These are phyloP conservation scores for Tylopilus sp. DNA, from an alignment of 1,284 basidiomycete genomes.

Conservation along the genomic window DNA sequence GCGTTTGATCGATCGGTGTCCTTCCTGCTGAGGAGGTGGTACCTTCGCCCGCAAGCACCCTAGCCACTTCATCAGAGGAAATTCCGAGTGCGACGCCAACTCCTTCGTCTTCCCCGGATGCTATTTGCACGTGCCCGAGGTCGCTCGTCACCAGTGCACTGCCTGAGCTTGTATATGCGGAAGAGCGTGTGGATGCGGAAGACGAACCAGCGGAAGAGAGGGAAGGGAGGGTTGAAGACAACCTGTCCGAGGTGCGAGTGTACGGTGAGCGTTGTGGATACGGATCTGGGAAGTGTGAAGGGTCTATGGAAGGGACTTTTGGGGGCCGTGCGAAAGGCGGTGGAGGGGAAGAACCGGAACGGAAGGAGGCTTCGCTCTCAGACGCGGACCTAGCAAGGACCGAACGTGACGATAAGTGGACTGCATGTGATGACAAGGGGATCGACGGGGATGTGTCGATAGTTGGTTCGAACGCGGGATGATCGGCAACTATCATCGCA, in stretches of 20 bases:
- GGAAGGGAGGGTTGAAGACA: conserved; percentile 46
- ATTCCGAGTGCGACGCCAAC: conserved; percentile 51
- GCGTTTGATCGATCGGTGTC: conserved; percentile 51
- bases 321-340: conserved; percentile 45
- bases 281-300: conserved; percentile 56
- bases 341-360: conserved; percentile 38
- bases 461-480: conserved; percentile 7
- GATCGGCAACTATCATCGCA: conserved; percentile 24
- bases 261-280: conserved; percentile 37
- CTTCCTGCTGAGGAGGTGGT: conserved; percentile 40
- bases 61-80: conserved; percentile 59
- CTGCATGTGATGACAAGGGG: conserved; percentile 16
- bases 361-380: conserved; percentile 38
- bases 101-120: conserved; percentile 56
- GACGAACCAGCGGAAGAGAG: conserved; percentile 67
- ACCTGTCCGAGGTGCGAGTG: conserved; percentile 34
- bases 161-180: conserved; percentile 68
- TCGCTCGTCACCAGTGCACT: conserved; percentile 57
- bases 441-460: conserved; percentile 5
- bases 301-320: conserved; percentile 49
- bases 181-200: conserved; percentile 68
- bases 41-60: conserved; percentile 53
- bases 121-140: conserved; percentile 61
- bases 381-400: conserved; percentile 36
- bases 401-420: conserved; percentile 25